These are phyloP conservation scores for Friedmanniomyces simplex DNA, from an alignment of 495 filamentous ascomycete species.

Conservation along the genomic window DNA sequence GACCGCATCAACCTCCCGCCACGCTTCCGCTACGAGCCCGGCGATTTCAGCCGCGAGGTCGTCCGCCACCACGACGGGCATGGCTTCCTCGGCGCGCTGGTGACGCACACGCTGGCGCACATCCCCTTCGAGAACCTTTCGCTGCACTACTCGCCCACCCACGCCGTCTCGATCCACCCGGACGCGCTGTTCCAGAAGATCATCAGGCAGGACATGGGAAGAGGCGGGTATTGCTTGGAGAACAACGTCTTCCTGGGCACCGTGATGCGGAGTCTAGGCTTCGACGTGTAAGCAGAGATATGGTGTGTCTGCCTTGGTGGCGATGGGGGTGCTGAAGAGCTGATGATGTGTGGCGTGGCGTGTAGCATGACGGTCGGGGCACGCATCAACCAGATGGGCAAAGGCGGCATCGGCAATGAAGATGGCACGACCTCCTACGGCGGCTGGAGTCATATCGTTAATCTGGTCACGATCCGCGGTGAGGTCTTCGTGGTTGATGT, in stretches of 20 bases:
- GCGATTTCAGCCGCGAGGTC: slow-evolving; percentile 16
- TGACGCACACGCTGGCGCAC: slow-evolving; percentile 43
- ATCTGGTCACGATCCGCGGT: slow-evolving; percentile 47
- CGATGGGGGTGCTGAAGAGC: slow-evolving; percentile 11
- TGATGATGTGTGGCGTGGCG: background rate
- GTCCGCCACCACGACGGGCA: slow-evolving; percentile 11
- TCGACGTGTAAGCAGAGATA: slow-evolving; percentile 28
- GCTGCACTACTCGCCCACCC: slow-evolving; percentile 45
- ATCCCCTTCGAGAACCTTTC: slow-evolving; percentile 63
- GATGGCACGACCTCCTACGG: background rate
- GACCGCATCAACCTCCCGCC: slow-evolving; percentile 22
- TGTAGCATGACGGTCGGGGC: slow-evolving; percentile 23
- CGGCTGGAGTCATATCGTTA: slow-evolving; percentile 55
- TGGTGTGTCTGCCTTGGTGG: background rate
- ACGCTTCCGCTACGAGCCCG: slow-evolving; percentile 15
- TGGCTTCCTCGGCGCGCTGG: slow-evolving; percentile 33
- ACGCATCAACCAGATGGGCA: background rate
- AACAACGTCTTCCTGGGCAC: slow-evolving; percentile 55
- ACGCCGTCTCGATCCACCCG: slow-evolving; percentile 44
- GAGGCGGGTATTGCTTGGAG: slow-evolving; percentile 73
- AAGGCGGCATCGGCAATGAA: slow-evolving; percentile 31
- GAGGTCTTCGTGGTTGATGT: slow-evolving; percentile 54
- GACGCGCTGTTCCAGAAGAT: slow-evolving; percentile 54
- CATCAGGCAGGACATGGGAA: slow-evolving; percentile 39
- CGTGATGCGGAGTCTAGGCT: slow-evolving; percentile 55